Evolutionary conservation across 495 filamentous ascomycete genomes (phyloP), one percentile per base, ranked within the genome.

Genomic region (Glonium stellatum): DNA sequence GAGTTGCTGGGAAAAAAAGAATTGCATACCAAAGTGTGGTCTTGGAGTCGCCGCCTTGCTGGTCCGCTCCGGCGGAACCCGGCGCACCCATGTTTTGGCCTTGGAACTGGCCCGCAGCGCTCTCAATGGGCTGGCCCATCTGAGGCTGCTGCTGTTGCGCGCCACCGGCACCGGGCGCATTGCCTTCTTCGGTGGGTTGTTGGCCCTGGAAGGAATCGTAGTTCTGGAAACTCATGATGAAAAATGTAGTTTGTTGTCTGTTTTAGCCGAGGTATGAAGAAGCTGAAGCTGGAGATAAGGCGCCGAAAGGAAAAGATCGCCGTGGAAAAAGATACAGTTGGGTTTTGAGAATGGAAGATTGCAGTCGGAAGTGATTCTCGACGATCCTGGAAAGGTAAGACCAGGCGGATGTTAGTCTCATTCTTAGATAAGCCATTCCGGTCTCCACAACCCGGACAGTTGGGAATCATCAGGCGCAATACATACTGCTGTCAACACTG

Each of bases 11-110:
- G 6, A 31, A 31, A 31, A 51, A n/a, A 51, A 41, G 53, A 11
- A 25, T 10, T 18, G 77, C 86, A 64, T 80, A 90, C 87, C 88
- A 92, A 62, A 92, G 81, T 31, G 88, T 92, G 35, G 88, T 92
- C 82, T 92, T 92, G 55, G 79, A 79, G 64, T 88, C 86, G 52
- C 74, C 77, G 55, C 77, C 80, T 67, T 79, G 77, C 71, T 80
- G 79, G 56, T 81, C 74, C 56, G 75, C 81, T 41, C 78, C 70
- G 59, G 78, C 75, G 57, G 80, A 75, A 31, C 72, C 73, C 55
- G 77, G 74, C 56, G 81, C 78, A 64, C 80, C 81, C 61, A 77
- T 73, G 63, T 78, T 74, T 50, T 76, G 73, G 25, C 77, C 76
- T 67, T 78, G 78, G 73, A 80, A 87, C 49, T 77, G 75, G 56